These are phyloP conservation scores for Chaetoceros tenuissimus DNA, from an alignment of 108 stramenopile genomes.

Conservation along the genomic window DNA sequence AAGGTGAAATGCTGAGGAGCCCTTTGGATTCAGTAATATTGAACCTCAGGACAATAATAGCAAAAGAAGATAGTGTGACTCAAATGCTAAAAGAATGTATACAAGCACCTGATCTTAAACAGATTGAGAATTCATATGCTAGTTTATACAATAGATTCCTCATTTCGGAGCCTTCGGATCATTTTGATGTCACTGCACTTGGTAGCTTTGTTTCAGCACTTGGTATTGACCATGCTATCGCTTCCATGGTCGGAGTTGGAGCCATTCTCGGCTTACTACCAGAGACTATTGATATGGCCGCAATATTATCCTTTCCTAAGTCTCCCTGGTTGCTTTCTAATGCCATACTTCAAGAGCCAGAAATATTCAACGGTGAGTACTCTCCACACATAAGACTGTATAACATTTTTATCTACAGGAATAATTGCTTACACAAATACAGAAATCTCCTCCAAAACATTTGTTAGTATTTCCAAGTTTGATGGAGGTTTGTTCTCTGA, in stretches of 20 bases:
- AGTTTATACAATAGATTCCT: slow-evolving; percentile 59
- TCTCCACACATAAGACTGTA: too few species aligned
- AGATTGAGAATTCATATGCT: slow-evolving; percentile 68
- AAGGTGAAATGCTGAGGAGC: slow-evolving; percentile 69
- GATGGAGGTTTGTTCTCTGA: slow-evolving; percentile 77
- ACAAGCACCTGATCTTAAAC: slow-evolving; percentile 61
- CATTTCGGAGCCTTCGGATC: slow-evolving; percentile 44
- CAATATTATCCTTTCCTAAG: slow-evolving; percentile 56
- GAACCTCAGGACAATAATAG: slow-evolving; percentile 61
- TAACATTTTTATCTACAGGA: too few species aligned
- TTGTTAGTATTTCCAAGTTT: slow-evolving; percentile 44
- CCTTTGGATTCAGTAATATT: slow-evolving; percentile 78
- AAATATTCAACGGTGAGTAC: slow-evolving; percentile 33
- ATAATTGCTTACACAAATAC: background rate
- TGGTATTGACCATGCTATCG: slow-evolving; percentile 68
- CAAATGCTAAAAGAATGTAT: slow-evolving; percentile 61
- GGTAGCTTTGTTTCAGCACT: slow-evolving; percentile 64
- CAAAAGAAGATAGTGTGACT: slow-evolving; percentile 49
- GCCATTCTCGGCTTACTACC: slow-evolving; percentile 79
- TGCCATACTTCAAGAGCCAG: slow-evolving; percentile 48
- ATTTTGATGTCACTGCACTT: slow-evolving; percentile 60
- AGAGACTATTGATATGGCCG: slow-evolving; percentile 77
- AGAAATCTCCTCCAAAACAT: slow-evolving; percentile 34
- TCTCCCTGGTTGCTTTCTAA: slow-evolving; percentile 71
- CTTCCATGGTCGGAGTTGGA: slow-evolving; percentile 68